phyloP scores from a whole-genome alignment of 2,329 filamentous ascomycete genomes.

The Ophiostoma ulmi region DNA sequence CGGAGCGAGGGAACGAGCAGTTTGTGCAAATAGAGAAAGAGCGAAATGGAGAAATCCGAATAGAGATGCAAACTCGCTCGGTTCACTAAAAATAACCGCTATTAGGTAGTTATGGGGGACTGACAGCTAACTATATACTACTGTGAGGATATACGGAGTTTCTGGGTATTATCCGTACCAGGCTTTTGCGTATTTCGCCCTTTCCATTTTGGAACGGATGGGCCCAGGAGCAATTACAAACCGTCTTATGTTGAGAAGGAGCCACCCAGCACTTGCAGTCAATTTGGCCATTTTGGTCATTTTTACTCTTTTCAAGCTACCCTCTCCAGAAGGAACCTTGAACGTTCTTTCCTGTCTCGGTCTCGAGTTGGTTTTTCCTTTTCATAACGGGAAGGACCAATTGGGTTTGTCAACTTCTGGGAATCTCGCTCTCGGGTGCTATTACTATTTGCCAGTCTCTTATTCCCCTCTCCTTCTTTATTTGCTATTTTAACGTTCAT shows the following conservation, averaged over 20 bases:
- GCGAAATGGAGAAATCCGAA: slow-evolving; percentile 1
- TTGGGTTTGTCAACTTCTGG: neutral
- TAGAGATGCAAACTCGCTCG: neutral
- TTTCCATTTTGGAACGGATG: neutral
- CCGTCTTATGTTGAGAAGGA: slow-evolving; percentile 21
- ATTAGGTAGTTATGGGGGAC: neutral
- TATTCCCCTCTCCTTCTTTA: neutral
- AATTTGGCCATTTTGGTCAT: too few species aligned
- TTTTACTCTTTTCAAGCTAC: neutral
- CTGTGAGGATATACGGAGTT: neutral
- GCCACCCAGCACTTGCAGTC: neutral
- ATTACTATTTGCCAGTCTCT: neutral
- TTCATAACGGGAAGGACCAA: slow-evolving; percentile 1
- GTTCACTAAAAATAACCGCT: neutral
- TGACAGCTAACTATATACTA: neutral
- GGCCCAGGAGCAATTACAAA: slow-evolving; percentile 17
- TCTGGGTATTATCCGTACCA: neutral
- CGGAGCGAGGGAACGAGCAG: slow-evolving; percentile 4
- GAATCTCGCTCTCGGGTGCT: neutral
- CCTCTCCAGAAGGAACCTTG: neutral
- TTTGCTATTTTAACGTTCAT: neutral
- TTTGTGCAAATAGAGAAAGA: neutral
- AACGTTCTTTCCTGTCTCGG: neutral
- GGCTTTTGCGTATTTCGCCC: neutral
- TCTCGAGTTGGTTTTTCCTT: neutral